These are phyloP conservation scores for Leccinum ochraceum DNA, from an alignment of 768 basidiomycete species.

Conservation along the genomic window DNA sequence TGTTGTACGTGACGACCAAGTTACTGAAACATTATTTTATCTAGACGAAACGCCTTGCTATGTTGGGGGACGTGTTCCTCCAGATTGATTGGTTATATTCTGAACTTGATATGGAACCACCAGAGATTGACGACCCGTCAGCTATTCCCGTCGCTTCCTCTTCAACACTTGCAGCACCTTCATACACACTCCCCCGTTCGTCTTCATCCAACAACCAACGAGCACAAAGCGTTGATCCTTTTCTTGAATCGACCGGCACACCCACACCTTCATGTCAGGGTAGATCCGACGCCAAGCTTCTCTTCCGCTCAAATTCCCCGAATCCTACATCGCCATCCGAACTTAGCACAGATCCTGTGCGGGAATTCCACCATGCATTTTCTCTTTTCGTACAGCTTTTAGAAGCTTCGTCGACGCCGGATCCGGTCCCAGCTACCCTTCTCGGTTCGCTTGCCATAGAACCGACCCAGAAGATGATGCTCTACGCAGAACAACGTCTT, in stretches of 20 bases:
- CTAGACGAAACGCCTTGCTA: slow-evolving; percentile 66
- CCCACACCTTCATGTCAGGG: slow-evolving; percentile 51
- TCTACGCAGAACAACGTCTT: slow-evolving; percentile 64
- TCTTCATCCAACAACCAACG: slow-evolving; percentile 37
- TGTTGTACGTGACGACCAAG: background rate
- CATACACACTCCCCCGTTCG: slow-evolving; percentile 44
- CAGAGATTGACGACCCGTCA: slow-evolving; percentile 49
- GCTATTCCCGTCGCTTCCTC: slow-evolving; percentile 34
- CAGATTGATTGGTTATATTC: slow-evolving; percentile 83
- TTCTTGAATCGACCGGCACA: slow-evolving; percentile 34
- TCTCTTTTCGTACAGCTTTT: slow-evolving; percentile 61
- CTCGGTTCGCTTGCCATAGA: slow-evolving; percentile 54
- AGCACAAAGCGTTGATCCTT: slow-evolving; percentile 27
- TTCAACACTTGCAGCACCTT: slow-evolving; percentile 39
- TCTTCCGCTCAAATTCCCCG: slow-evolving; percentile 34
- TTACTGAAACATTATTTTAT: slow-evolving; percentile 4
- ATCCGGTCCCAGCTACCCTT: slow-evolving; percentile 23
- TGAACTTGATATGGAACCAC: slow-evolving; percentile 76
- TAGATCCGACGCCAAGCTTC: slow-evolving; percentile 35
- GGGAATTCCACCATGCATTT: slow-evolving; percentile 59
- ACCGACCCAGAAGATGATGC: slow-evolving; percentile 72
- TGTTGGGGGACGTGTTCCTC: slow-evolving; percentile 62
- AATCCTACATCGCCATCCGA: slow-evolving; percentile 14
- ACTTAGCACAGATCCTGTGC: slow-evolving; percentile 11
- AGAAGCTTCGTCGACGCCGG: slow-evolving; percentile 39